These are phyloP conservation scores for Fusarium falciforme DNA, from an alignment of 2,329 filamentous ascomycete genomes.

Conservation along the genomic window DNA sequence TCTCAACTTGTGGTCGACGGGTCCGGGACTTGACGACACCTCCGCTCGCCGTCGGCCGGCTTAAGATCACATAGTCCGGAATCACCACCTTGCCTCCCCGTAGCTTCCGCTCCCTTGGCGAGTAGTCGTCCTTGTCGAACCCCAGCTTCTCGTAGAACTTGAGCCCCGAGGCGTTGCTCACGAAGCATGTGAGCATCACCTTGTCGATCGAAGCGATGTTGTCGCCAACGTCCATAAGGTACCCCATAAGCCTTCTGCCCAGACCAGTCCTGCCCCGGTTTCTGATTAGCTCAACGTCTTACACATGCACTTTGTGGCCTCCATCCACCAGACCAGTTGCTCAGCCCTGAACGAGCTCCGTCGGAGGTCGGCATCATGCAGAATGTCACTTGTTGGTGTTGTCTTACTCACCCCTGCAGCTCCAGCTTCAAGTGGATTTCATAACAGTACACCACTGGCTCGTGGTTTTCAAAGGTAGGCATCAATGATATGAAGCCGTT, in stretches of 20 bases:
- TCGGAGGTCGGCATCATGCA: slow-evolving; percentile 5
- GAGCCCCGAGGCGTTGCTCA: slow-evolving; percentile 67
- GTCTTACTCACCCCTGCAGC: slow-evolving; percentile 62
- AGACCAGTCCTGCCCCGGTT: slow-evolving; percentile 66
- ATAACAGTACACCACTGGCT: slow-evolving; percentile 80
- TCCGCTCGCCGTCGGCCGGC: slow-evolving; percentile 53
- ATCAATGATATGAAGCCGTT: slow-evolving; percentile 74
- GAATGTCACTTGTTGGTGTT: background rate
- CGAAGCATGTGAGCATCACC: slow-evolving; percentile 80
- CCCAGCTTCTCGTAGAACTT: slow-evolving; percentile 72
- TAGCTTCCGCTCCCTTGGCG: slow-evolving; percentile 64
- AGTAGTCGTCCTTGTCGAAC: slow-evolving; percentile 65
- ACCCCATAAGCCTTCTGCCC: slow-evolving; percentile 68
- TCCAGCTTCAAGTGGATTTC: slow-evolving; percentile 75
- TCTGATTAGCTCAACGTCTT: slow-evolving; percentile 13
- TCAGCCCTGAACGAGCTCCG: slow-evolving; percentile 4
- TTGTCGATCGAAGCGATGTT: slow-evolving; percentile 69
- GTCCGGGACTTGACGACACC: slow-evolving; percentile 13
- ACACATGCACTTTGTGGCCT: background rate
- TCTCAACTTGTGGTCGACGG: slow-evolving; percentile 23
- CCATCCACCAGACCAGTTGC: background rate
- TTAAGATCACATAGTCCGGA: slow-evolving; percentile 71
- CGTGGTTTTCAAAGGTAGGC: slow-evolving; percentile 75
- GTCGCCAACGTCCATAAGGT: slow-evolving; percentile 64
- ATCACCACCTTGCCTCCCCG: slow-evolving; percentile 64